Evolutionary conservation across 139 green algal genomes (phyloP), one percentile per base, ranked within the genome.

Genomic region (Zygnema circumcarinatum): DNA sequence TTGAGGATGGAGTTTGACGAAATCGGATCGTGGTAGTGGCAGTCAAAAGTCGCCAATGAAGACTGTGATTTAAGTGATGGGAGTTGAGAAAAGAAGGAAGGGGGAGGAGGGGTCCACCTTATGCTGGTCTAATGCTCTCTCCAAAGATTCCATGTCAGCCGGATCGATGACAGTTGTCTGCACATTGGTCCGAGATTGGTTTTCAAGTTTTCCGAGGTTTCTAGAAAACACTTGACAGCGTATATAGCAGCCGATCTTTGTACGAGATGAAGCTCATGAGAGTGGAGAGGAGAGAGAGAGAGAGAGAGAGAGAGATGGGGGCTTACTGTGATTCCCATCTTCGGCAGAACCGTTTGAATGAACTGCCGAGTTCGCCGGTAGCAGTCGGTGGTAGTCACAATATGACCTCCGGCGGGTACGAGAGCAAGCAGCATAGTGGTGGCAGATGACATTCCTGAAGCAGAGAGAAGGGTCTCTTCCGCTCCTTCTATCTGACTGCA

Each of bases 401-500:
- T 98, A 94, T 99, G 96, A 1, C 97, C 97, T 1, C 95, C 95
- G 29, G 94, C 92, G 0, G 97, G 97, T 29, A 99, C 96, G 29
- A 99, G 93, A n/a, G 97, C 94, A 67, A 99, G 93, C 83, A 99
- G 94, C 97, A 99, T 98, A 21, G 94, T 99, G n/a, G 96, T 99
- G 1, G 97, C 97, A 0, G 93, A 79, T 91, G 96, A 98, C 97
- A 99, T 99, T 85, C 97, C 97, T 1, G 93, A 96, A 0, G 95
- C 91, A 1, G 94, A 97, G 0, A 99, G 74, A 42, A 99, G 88
- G 85, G 95, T 98, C 90, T 98, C 97, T 90, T 99, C 97, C 1
- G 96, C 97, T 1, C 94, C 93, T 94, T 99, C 97, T 42, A 99
- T 88, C 83, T 80, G 31, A 42, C 88, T 91, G 82, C n/a, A n/a